phyloP scores from a whole-genome alignment of 805 yeast genomes.

The Brettanomyces anomalus region DNA sequence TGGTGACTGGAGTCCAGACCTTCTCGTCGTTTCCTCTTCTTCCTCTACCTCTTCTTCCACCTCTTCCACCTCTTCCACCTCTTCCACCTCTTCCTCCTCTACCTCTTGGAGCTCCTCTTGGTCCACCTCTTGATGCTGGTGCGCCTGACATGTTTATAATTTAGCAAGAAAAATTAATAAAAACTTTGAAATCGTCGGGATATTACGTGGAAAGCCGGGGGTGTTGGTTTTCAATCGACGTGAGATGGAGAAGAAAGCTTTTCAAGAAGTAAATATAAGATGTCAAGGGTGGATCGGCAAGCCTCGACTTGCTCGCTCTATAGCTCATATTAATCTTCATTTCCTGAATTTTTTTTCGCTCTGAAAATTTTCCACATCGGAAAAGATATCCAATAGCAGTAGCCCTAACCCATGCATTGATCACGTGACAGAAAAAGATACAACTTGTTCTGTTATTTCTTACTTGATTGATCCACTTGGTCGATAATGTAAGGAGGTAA shows the following conservation, averaged over 20 bases:
- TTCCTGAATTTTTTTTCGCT: too few relatives aligned
- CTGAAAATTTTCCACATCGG: too few relatives aligned
- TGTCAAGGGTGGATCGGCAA: too few relatives aligned
- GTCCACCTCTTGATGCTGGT: slow-evolving; percentile 63
- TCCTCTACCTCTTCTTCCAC: slow-evolving; percentile 55
- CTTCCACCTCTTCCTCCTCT: slow-evolving; percentile 1
- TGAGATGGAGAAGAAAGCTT: slow-evolving; percentile 4
- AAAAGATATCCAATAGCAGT: too few relatives aligned
- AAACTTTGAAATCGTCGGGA: slow-evolving; percentile 38
- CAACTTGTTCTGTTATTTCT: too few relatives aligned
- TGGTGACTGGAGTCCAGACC: slow-evolving; percentile 99
- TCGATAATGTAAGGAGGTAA: too few relatives aligned
- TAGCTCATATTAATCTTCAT: too few relatives aligned
- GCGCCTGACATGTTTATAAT: slow-evolving; percentile 35
- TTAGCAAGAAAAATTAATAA: slow-evolving; percentile 4
- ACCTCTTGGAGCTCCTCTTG: slow-evolving; percentile 23
- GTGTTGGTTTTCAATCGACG: slow-evolving; percentile 60
- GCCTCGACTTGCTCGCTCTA: too few relatives aligned
- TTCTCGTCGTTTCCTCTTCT: slow-evolving; percentile 88
- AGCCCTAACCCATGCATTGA: too few relatives aligned
- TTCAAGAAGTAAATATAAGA: too few relatives aligned
- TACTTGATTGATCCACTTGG: too few relatives aligned
- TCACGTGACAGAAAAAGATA: too few relatives aligned
- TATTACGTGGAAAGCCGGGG: slow-evolving; percentile 67
- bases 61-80: slow-evolving; percentile 43